phyloP scores from a whole-genome alignment of 1,284 basidiomycete species.

The Trametes sp. region DNA sequence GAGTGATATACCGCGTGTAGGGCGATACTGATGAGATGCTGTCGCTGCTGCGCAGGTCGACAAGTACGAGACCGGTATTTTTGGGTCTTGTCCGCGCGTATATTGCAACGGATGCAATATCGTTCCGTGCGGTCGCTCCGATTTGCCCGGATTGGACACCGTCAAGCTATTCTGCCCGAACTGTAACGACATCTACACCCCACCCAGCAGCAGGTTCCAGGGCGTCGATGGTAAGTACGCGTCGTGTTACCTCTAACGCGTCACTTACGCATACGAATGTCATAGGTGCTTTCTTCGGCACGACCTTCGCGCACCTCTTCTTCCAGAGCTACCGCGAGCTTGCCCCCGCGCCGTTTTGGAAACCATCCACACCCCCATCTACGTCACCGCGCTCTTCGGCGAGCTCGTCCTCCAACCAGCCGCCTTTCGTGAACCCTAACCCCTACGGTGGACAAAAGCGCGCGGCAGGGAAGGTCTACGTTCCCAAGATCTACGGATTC shows the following conservation, averaged over 20 bases:
- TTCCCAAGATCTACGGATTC: constrained; percentile 94
- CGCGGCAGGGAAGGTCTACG: constrained; percentile 87
- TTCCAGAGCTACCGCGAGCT: constrained; percentile 97
- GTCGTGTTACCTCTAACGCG: not conserved
- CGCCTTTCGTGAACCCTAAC: constrained; percentile 82
- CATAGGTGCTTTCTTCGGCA: constrained; percentile 97
- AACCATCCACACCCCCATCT: constrained; percentile 61
- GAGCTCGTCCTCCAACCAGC: constrained; percentile 54
- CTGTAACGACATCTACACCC: constrained; percentile 96
- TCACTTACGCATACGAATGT: not conserved
- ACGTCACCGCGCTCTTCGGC: constrained; percentile 58
- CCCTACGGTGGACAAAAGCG: constrained; percentile 88
- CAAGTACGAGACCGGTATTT: constrained; percentile 94
- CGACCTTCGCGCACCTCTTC: constrained; percentile 96
- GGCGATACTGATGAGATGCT: constrained; percentile 26
- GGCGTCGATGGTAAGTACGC: constrained; percentile 85
- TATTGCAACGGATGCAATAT: constrained; percentile 92
- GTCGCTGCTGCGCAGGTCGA: constrained; percentile 74
- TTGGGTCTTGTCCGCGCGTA: constrained; percentile 95
- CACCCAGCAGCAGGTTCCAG: constrained; percentile 95
- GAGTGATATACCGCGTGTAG: constrained; percentile 4
- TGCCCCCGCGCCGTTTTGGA: constrained; percentile 87
- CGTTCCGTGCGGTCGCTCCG: constrained; percentile 94
- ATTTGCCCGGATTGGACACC: constrained; percentile 97
- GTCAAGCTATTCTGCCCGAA: constrained; percentile 99